Evolutionary conservation across 345 rosid species (phyloP), one percentile per base, ranked within the genome.

Genomic region (Passiflora organensis): DNA sequence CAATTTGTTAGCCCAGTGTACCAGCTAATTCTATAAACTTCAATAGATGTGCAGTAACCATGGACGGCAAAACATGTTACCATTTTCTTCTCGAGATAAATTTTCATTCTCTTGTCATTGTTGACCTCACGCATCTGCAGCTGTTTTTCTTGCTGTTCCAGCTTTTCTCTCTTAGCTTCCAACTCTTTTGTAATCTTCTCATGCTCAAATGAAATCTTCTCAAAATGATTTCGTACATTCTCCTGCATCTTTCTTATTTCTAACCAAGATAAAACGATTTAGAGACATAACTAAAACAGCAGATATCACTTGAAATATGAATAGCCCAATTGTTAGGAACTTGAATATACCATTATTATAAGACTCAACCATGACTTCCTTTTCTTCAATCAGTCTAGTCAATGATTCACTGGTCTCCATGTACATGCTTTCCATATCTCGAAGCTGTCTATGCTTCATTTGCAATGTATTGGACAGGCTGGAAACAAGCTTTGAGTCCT

Each of bases 81-180:
- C 85, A 71, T 74, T 60, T 67, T 60, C 72, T 66, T 81, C 18
- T 68, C 82, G 43, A 54, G 68, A 46, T 64, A 51, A 49, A 81
- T 67, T 59, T 65, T 77, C 39, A 54, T 63, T 51, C 72, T 76
- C 76, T 57, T 60, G 60, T 83, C 89, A 69, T 80, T 80, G 37
- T 59, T 43, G 25, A 72, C 72, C 58, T 77, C 79, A 6, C 76
- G 78, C 45, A 37, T 60, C 48, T 67, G 76, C 21, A 91, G 55
- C 25, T 79, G 53, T 28, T 72, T 76, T 62, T 80, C 91, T 1
- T 18, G 75, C 59, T 62, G 60, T 54, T 71, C 62, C 59, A 87
- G 54, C 57, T 62, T 39, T 44, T 64, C 51, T 49, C 62, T 72
- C 62, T 76, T 65, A 39, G 50, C 66, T 50, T 65, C 58, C 64